phyloP scores from a whole-genome alignment of 2,329 filamentous ascomycete genomes.

The Trichoderma breve region DNA sequence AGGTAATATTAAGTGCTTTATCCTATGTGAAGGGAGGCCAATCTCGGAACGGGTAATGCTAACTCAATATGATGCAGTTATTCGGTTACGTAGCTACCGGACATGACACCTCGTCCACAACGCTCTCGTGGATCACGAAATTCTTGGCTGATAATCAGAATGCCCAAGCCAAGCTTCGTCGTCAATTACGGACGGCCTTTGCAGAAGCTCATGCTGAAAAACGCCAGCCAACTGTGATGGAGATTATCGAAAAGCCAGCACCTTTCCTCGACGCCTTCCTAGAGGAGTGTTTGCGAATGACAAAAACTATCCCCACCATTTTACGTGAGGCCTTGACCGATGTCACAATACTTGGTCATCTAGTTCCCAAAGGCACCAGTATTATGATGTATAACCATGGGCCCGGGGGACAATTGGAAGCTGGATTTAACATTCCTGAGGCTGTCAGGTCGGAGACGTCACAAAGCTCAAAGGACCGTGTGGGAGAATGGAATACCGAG shows the following conservation, averaged over 20 bases:
- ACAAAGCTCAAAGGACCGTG: not conserved
- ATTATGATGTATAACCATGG: not conserved
- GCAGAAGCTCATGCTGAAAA: not conserved
- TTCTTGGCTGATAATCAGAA: not conserved
- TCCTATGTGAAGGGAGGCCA: not conserved
- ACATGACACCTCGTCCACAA: slow-evolving; percentile 1
- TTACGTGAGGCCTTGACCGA: not conserved
- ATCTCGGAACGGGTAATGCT: not conserved
- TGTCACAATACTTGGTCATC: not conserved
- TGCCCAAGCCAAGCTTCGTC: not conserved
- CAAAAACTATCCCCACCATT: not conserved
- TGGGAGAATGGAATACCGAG: not conserved
- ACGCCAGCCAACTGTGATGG: slow-evolving; percentile 1
- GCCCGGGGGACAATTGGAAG: not conserved
- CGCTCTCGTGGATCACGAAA: slow-evolving; percentile 2
- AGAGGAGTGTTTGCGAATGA: not conserved
- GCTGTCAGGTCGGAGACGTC: not conserved
- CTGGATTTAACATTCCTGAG: not conserved
- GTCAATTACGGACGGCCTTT: not conserved
- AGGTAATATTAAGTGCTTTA: not conserved
- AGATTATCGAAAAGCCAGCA: not conserved
- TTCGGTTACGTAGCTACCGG: not conserved
- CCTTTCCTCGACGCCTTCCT: not conserved
- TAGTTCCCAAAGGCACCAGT: not conserved
- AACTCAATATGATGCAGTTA: not conserved